phyloP scores from a whole-genome alignment of 2,329 filamentous ascomycete species.

The Colletotrichum sp. region DNA sequence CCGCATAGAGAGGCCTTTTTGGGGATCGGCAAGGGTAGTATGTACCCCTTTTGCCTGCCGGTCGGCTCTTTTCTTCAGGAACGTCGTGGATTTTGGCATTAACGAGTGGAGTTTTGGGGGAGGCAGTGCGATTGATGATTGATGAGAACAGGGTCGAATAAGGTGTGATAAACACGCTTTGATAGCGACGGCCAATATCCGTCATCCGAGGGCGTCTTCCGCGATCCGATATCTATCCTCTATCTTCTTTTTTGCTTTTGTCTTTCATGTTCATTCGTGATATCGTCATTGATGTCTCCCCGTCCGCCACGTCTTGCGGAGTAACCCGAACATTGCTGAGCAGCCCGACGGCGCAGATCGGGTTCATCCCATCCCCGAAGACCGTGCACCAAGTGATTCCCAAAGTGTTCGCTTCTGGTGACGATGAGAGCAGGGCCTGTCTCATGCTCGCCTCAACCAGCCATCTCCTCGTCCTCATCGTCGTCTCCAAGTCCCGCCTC shows the following conservation, averaged over 20 bases:
- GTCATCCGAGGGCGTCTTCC: not conserved
- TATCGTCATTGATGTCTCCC: not conserved
- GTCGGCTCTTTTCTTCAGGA: not conserved
- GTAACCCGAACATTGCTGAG: not conserved
- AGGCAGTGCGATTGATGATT: not conserved
- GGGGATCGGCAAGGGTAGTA: not conserved
- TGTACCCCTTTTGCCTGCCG: not conserved
- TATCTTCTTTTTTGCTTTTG: not conserved
- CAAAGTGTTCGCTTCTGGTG: not conserved
- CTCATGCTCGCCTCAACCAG: not conserved
- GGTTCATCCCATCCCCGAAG: not conserved
- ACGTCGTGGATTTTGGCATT: not conserved
- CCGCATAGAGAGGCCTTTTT: not conserved
- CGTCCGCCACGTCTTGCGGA: not conserved
- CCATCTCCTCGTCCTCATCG: constrained; percentile 17
- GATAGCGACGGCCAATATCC: not conserved
- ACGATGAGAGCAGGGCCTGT: not conserved
- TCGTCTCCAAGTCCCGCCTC: constrained; percentile 9
- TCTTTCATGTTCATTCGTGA: not conserved
- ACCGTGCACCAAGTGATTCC: not conserved
- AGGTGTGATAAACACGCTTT: not conserved
- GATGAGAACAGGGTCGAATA: not conserved
- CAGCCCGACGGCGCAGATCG: not conserved
- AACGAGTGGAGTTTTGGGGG: not conserved
- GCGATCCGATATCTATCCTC: constrained; percentile 5